These are phyloP conservation scores for Phoenix dactylifera DNA, from an alignment of 176 grass and related monocot genomes.

Conservation along the genomic window DNA sequence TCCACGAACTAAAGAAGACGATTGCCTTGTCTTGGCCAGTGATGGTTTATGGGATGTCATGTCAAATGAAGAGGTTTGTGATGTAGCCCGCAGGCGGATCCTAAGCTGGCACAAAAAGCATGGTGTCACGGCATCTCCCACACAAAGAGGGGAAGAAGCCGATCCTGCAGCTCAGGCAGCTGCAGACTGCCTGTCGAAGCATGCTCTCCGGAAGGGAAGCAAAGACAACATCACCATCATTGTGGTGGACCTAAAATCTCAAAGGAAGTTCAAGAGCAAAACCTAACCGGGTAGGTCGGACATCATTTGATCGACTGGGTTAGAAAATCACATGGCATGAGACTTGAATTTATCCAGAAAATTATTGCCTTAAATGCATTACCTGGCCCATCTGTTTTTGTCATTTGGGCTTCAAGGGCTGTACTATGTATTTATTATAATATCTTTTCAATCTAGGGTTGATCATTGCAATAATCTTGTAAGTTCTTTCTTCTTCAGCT, in stretches of 20 bases:
- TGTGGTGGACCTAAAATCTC: conserved; percentile 66
- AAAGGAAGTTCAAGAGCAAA: conserved; percentile 65
- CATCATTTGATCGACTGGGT: background rate
- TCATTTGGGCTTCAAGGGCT: conserved; percentile 31
- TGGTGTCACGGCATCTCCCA: conserved; percentile 9
- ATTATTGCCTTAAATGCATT: conserved; percentile 28
- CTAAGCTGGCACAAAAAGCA: conserved; percentile 89
- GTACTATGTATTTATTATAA: conserved; percentile 44
- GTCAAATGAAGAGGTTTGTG: conserved; percentile 77
- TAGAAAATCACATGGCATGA: conserved; percentile 32
- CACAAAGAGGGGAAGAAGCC: conserved; percentile 27
- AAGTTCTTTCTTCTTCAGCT: conserved; percentile 34
- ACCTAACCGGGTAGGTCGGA: conserved; percentile 17
- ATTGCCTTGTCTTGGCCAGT: conserved; percentile 73
- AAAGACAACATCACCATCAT: conserved; percentile 78
- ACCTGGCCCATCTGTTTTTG: conserved; percentile 28
- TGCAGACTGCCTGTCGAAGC: conserved; percentile 46
- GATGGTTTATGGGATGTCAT: conserved; percentile 83
- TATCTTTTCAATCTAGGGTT: conserved; percentile 25
- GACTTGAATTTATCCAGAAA: conserved; percentile 36
- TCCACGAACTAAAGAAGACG: conserved; percentile 50
- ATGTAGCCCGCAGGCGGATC: conserved; percentile 55
- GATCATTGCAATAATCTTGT: conserved; percentile 43
- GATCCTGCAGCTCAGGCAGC: conserved; percentile 73
- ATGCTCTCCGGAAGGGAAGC: conserved; percentile 72